A percentile compares a stretch with the other conserved stretches of the same genome.
Evolutionary conservation across 345 rosid genomes (phyloP).

Genomic region (Stellera chamaejasme): DNA sequence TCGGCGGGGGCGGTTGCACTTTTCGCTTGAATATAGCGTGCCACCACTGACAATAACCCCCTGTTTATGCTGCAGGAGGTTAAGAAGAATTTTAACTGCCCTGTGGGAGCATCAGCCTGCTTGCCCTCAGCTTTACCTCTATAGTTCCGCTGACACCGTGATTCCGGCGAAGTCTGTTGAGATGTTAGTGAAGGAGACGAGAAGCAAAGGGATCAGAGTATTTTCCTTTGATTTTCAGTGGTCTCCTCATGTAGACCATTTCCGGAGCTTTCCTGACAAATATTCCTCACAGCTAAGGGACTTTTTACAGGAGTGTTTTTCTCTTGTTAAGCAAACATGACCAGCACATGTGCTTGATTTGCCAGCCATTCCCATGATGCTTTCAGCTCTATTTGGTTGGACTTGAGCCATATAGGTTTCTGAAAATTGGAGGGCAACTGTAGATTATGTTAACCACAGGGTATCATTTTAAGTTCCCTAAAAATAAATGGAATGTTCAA

Average conservation of each 20-base stretch:
- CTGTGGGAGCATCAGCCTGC: conserved; percentile 46
- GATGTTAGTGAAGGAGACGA: conserved; percentile 36
- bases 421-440: no score
- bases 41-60: not conserved
- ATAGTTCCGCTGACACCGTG: conserved; percentile 71
- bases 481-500: no score
- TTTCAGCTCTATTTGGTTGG: no score
- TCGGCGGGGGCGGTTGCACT: no score
- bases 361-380: no score
- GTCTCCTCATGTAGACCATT: conserved; percentile 94
- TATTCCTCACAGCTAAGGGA: conserved; percentile 47
- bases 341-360: no score
- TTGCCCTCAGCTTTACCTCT: conserved; percentile 83
- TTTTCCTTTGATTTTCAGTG: conserved; percentile 43
- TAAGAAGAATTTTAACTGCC: conserved; percentile 25
- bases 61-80: conserved; percentile 47
- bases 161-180: conserved; percentile 55
- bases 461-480: no score
- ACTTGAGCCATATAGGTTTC: no score
- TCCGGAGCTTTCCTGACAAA: conserved; percentile 45
- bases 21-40: no score
- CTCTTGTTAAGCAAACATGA: conserved; percentile 24
- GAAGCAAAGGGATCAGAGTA: conserved; percentile 50
- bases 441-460: no score
- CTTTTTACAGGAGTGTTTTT: conserved; percentile 58